Evolutionary conservation across 176 grass and related monocot species (phyloP).

Genomic region (Thinopyrum elongatum): DNA sequence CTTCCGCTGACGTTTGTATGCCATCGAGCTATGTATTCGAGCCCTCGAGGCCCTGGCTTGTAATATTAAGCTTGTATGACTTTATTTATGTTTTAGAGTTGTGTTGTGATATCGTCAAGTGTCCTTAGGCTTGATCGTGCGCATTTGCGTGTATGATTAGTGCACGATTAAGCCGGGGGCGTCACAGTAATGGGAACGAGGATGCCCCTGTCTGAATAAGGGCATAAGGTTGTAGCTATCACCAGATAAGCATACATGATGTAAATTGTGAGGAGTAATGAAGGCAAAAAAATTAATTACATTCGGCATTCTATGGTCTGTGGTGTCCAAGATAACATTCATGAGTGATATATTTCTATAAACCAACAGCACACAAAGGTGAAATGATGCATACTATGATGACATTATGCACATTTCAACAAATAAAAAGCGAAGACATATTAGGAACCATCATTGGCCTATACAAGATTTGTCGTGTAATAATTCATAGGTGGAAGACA

Average conservation of each 20-base stretch:
- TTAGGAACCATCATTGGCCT: neutral
- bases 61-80: no score
- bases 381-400: neutral
- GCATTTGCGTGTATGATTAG: no score
- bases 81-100: no score
- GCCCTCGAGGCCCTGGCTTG: no score
- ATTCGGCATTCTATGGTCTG: neutral
- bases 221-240: neutral
- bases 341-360: neutral
- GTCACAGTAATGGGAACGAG: neutral
- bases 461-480: neutral
- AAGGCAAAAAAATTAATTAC: neutral
- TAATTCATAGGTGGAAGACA: neutral
- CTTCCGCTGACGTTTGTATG: no score
- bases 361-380: neutral
- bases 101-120: no score
- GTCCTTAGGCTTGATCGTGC: no score
- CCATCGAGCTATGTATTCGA: no score
- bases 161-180: no score
- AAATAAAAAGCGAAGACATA: neutral
- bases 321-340: neutral
- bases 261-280: neutral
- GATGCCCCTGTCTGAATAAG: neutral
- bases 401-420: neutral
- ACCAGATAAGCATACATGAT: neutral